Base-by-base conservation (phyloP, 176 grass and related monocot species). In the Aegilops bicornis region DNA sequence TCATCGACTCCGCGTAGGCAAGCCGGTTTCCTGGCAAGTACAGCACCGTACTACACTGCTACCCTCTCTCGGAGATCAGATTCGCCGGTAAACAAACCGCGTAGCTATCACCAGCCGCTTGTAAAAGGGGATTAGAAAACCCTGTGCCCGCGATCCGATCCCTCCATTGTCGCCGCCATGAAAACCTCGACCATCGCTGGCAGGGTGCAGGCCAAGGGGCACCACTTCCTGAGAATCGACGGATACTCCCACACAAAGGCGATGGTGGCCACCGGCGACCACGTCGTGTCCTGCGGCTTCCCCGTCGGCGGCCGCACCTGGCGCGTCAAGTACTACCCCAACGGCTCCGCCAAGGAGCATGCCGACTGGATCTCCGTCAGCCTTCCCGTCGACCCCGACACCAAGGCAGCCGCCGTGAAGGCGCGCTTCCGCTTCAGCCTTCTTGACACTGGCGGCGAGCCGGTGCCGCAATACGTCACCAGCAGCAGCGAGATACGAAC, bases 151-250 rank as follows among this genome's bases (percentile, higher is more conserved):
- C 37, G 11, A 43, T 73, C 39, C 24, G 69, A 15, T 15, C 37
- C 4, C 47, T 77, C 16, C 73, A 56, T 56, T 22, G 70, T 25
- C n/a, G 50, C 77, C 20, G 56, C 30, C 56, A 79, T 79, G 77
- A 63, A 33, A 56, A 79, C 58, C 40, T 81, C 64, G 19, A 81
- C 79, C 79, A 68, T 81, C 63, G 27, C 68, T 1, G 40, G 40
- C 19, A 24, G 7, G 17, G 2, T 24, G 63, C 29, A 80, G 78
- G 17, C 27, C 5, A 48, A 5, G 25, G 79, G 40, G 40, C 42
- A 81, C 12, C 79, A 81, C 24, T 19, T 81, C 19, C 42, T 82
- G 4, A 82, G 68, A 30, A 69, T 82, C 42, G 10, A 69, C 10
- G 35, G 64, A 10, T 81, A 81, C 61, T 47, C 79, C 2, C 62